Evolutionary conservation across 2,329 filamentous ascomycete genomes (phyloP), one percentile per base, ranked within the genome.

Genomic region (Phialocephala subalpina): DNA sequence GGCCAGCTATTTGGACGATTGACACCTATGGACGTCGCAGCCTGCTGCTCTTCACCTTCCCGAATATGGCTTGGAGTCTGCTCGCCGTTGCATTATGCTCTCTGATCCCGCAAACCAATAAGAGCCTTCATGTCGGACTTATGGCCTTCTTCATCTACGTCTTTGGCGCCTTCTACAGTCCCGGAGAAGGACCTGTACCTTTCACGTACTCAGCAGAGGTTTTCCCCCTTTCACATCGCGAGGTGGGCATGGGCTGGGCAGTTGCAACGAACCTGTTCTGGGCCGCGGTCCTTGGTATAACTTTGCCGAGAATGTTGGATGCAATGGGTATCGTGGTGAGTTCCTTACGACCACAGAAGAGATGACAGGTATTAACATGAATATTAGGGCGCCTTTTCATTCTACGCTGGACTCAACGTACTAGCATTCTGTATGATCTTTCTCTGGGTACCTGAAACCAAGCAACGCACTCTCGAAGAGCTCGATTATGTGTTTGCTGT

Each of bases 1-100:
- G 86, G 86, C 25, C 78, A 87, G 38, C 80, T 86, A 81, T 83
- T 3, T 80, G 38, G 57, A 90, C 88, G 0, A 90, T 91, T 66
- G 88, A 91, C 73, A 90, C 87, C 0, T 90, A 85, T 68, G 88
- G 88, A n/a, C 85, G 88, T 40, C 83, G 88, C 36, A 79, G 85
- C 16, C 80, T 91, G 18, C 81, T 3, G 8, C 57, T 63, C 29
- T 90, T 90, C 76, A 90, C 88, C 2, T 90, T 90, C 73, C 87
- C 88, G 0, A 82, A 90, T 66, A 90, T 90, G 87, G 85, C 85
- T 14, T 89, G 87, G 87, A 87, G 86, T 5, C 77, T 90, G 18
- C 80, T 90, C 0, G 85, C 86, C 0, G 87, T 86, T n/a, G 88
- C 86, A 3, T 81, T 90, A 55, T 86, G 83, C 70, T 87, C 85